Percentiles rank a stretch among this genome's conserved stretches.
Evolutionary conservation across 1,284 basidiomycete genomes (phyloP).

Genomic region (Malassezia furfur): DNA sequence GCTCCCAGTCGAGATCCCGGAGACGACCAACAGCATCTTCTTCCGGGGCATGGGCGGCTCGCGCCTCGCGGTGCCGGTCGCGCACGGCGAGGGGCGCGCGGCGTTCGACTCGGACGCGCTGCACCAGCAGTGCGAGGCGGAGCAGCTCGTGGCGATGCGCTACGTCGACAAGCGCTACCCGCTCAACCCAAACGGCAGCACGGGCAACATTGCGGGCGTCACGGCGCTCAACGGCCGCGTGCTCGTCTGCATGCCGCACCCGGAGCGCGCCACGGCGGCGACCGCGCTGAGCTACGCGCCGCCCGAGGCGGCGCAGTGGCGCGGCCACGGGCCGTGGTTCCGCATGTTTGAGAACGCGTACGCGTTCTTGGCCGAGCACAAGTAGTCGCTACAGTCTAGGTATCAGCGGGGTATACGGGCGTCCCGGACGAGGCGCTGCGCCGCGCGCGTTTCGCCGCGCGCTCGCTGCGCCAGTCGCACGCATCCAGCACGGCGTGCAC

Average conservation of each 20-base stretch:
- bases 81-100: constrained; percentile 88
- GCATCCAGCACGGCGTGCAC: constrained; percentile 15
- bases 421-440: neutral
- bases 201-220: constrained; percentile 76
- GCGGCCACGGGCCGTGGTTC: constrained; percentile 79
- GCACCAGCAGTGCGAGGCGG: constrained; percentile 17
- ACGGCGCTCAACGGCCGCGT: constrained; percentile 77
- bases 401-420: neutral
- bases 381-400: neutral
- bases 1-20: constrained; percentile 66
- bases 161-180: constrained; percentile 42
- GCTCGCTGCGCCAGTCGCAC: constrained; percentile 1
- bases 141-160: constrained; percentile 29
- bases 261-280: constrained; percentile 46
- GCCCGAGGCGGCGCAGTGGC: constrained; percentile 42
- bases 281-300: constrained; percentile 47
- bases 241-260: constrained; percentile 82
- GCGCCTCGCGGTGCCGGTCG: constrained; percentile 79
- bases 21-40: constrained; percentile 61
- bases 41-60: constrained; percentile 77
- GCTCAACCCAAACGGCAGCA: constrained; percentile 82
- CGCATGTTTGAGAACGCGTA: constrained; percentile 81
- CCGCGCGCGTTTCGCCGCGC: neutral
- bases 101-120: constrained; percentile 54
- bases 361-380: constrained; percentile 45